Conservation (phyloP, 83 land plant genomes). For the Picea abies region DNA sequence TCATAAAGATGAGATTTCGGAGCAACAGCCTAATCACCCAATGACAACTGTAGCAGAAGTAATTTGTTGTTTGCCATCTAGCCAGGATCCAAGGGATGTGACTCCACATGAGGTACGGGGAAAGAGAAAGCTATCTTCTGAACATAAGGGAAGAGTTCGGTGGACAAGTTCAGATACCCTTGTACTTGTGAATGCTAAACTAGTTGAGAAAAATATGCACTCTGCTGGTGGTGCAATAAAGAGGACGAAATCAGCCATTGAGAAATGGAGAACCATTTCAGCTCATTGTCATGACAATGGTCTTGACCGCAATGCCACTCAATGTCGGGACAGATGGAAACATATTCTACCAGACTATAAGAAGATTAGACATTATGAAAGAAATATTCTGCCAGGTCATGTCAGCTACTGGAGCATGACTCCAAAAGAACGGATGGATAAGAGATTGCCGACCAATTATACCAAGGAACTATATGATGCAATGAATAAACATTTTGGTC, state of each 20-base stretch:
- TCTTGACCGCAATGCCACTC: conserved; percentile 16
- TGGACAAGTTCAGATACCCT: conserved; percentile 19
- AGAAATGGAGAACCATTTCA: conserved; percentile 21
- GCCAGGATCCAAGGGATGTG: background rate
- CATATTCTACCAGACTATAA: conserved; percentile 1
- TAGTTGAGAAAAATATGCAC: conserved; percentile 14
- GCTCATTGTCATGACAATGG: conserved; percentile 19
- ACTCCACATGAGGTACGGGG: background rate
- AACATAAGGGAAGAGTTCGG: conserved; percentile 16
- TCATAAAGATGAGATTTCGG: conserved; percentile 1
- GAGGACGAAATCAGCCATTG: conserved; percentile 17
- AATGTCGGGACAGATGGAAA: conserved; percentile 21
- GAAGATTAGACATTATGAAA: conserved; percentile 9
- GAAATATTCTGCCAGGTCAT: background rate
- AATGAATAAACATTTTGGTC: conserved; percentile 13
- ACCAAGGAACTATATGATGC: conserved; percentile 14
- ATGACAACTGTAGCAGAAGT: conserved; percentile 8
- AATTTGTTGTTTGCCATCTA: conserved; percentile 10
- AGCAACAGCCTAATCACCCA: conserved; percentile 9
- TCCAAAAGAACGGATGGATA: background rate
- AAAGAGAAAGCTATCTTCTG: conserved; percentile 13
- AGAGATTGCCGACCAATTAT: background rate
- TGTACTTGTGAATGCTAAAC: conserved; percentile 18
- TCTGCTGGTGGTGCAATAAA: conserved; percentile 13
- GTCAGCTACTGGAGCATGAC: conserved; percentile 2